Evolutionary conservation across 306 rosid genomes (phyloP).

Genomic region (Castanea sativa): DNA sequence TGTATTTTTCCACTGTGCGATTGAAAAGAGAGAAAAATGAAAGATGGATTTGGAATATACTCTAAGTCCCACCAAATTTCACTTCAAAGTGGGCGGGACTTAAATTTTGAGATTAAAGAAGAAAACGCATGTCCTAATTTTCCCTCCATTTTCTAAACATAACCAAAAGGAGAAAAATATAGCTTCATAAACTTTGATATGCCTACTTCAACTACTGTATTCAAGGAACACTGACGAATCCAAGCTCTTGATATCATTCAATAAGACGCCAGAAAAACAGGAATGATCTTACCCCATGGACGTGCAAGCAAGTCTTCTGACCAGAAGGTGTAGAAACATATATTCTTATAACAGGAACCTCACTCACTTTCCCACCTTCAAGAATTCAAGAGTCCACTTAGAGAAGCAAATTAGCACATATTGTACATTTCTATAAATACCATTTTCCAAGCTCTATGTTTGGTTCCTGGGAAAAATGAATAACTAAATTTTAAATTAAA

Average conservation of each 20-base stretch:
- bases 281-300: constrained; percentile 64
- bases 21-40: background rate
- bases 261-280: background rate
- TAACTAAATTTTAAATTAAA: no score
- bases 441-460: no score
- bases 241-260: background rate
- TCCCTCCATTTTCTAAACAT: background rate
- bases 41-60: background rate
- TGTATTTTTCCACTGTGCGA: background rate
- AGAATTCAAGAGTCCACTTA: background rate
- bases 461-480: no score
- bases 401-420: no score
- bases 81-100: background rate
- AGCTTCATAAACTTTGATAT: background rate
- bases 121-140: background rate
- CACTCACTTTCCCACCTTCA: constrained; percentile 77
- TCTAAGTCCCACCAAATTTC: no score
- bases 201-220: background rate
- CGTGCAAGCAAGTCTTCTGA: constrained; percentile 91
- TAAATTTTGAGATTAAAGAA: background rate
- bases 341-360: constrained; percentile 78
- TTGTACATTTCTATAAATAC: no score
- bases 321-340: constrained; percentile 90
- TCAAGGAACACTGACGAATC: background rate
- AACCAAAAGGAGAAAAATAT: background rate